These are phyloP conservation scores for Coemansia sp. DNA, from an alignment of 192 early-diverging fungal genomes.

Conservation along the genomic window DNA sequence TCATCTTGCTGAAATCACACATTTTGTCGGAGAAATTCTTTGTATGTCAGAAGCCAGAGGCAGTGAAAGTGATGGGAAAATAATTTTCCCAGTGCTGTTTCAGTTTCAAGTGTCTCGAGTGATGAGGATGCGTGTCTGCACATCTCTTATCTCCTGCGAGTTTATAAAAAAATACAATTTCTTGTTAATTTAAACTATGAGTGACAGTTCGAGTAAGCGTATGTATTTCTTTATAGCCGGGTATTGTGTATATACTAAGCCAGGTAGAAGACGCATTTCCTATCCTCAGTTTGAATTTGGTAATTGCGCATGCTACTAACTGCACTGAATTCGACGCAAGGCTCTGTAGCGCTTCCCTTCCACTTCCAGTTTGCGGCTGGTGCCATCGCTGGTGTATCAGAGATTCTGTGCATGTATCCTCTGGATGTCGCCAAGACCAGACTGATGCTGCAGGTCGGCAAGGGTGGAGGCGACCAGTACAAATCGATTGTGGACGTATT, in stretches of 20 bases:
- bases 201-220: no score
- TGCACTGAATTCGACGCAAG: not conserved
- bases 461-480: conserved; percentile 55
- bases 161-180: not conserved
- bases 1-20: not conserved
- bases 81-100: not conserved
- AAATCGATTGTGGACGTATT: conserved; percentile 66
- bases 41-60: not conserved
- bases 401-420: conserved; percentile 94
- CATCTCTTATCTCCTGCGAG: not conserved
- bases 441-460: conserved; percentile 79
- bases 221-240: no score
- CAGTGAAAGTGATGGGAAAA: not conserved
- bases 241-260: no score
- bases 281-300: no score
- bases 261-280: no score
- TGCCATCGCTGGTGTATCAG: conserved; percentile 82
- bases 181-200: no score
- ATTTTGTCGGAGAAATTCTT: no score
- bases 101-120: not conserved
- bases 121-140: not conserved
- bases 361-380: conserved; percentile 74
- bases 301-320: no score
- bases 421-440: conserved; percentile 96
- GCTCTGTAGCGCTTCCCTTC: conserved; percentile 66